phyloP scores from a whole-genome alignment of 306 rosid genomes.

The Castanopsis chinensis region DNA sequence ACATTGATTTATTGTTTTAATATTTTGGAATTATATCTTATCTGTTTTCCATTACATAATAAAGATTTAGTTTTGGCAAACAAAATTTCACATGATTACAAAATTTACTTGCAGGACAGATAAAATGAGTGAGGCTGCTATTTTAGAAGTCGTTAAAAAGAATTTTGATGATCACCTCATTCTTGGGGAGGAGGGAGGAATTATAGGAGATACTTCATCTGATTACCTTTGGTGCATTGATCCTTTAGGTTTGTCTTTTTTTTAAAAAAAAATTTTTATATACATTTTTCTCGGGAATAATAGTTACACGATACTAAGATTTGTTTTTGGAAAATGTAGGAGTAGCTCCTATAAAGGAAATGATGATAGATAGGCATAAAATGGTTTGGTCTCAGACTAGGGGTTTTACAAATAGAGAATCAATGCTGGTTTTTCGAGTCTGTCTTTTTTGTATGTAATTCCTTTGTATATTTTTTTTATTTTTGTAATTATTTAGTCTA shows the following conservation, averaged over 20 bases:
- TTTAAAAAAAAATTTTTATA: not conserved
- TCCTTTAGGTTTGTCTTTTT: constrained; percentile 73
- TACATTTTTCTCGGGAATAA: not conserved
- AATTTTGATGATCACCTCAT: constrained; percentile 79
- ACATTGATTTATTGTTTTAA: not conserved
- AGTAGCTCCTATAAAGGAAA: not conserved
- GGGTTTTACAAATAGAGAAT: not conserved
- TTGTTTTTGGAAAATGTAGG: not conserved
- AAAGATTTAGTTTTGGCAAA: not conserved
- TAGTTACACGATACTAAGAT: not conserved
- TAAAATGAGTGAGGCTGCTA: constrained; percentile 90
- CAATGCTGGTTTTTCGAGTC: too few relatives aligned
- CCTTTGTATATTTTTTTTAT: too few relatives aligned
- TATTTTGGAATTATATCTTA: not conserved
- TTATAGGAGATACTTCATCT: constrained; percentile 81
- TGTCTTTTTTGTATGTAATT: too few relatives aligned
- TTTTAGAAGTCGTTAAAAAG: constrained; percentile 66
- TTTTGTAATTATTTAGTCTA: too few relatives aligned
- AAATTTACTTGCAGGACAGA: constrained; percentile 69
- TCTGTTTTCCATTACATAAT: constrained; percentile 3
- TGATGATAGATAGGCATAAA: not conserved
- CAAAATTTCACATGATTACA: constrained; percentile 16
- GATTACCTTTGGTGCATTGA: constrained; percentile 99
- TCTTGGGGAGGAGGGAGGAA: constrained; percentile 99
- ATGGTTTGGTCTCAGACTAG: not conserved